These are phyloP conservation scores for Talaromyces sp. DNA, from an alignment of 2,329 filamentous ascomycete genomes.

Conservation along the genomic window DNA sequence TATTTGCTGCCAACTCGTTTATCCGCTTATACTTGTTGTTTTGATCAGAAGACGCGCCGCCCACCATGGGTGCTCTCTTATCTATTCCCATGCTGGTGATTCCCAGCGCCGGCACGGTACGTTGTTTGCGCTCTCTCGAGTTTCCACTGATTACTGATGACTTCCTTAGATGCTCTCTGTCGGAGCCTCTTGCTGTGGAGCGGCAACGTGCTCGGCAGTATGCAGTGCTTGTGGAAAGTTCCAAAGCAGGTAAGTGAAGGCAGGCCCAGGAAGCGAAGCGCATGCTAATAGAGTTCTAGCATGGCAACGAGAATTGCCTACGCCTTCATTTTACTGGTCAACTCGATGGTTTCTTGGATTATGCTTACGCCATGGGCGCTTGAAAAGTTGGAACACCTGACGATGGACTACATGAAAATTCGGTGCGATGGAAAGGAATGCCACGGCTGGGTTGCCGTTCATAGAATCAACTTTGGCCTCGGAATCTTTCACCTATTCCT, in stretches of 20 bases:
- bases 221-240: conserved; percentile 96
- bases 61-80: conserved; percentile 79
- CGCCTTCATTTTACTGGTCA: conserved; percentile 87
- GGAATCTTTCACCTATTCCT: conserved; percentile 89
- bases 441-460: conserved; percentile 92
- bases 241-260: conserved; percentile 69
- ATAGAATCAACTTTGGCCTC: conserved; percentile 96
- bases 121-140: conserved; percentile 30
- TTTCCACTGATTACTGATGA: conserved; percentile 5
- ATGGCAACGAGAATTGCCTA: conserved; percentile 97
- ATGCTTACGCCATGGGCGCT: conserved; percentile 99
- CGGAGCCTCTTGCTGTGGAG: conserved; percentile 88
- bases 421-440: conserved; percentile 86
- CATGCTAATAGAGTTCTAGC: conserved; percentile 45
- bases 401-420: conserved; percentile 93
- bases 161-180: conserved; percentile 64
- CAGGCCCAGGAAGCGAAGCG: background rate
- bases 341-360: conserved; percentile 96
- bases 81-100: conserved; percentile 86
- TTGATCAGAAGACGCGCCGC: background rate
- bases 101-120: conserved; percentile 79
- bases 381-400: conserved; percentile 87
- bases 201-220: conserved; percentile 91
- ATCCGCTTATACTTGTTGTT: background rate
- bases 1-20: background rate